These are phyloP conservation scores for Metschnikowia corniflorae DNA, from an alignment of 805 yeast genomes.

Conservation along the genomic window DNA sequence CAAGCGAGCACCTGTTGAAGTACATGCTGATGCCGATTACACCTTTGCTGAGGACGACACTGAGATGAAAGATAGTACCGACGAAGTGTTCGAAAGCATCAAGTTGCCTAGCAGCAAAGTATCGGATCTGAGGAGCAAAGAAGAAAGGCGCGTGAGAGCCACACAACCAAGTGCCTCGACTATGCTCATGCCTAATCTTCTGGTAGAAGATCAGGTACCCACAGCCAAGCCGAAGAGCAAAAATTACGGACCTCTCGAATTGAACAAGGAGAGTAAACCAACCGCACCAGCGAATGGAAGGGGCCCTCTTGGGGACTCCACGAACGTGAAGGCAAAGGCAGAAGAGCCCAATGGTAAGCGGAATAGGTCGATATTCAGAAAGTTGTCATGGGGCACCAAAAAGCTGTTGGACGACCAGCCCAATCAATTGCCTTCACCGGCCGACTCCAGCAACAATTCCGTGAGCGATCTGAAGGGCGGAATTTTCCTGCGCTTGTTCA, in stretches of 20 bases:
- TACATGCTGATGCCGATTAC: slow-evolving; percentile 21
- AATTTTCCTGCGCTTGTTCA: slow-evolving; percentile 38
- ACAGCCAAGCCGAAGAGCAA: slow-evolving; percentile 1
- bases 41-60: slow-evolving; percentile 16
- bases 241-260: slow-evolving; percentile 5
- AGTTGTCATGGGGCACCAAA: slow-evolving; percentile 48
- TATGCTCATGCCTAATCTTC: slow-evolving; percentile 33
- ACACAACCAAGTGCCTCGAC: slow-evolving; percentile 32
- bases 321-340: slow-evolving; percentile 8
- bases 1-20: slow-evolving; percentile 1
- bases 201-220: slow-evolving; percentile 2
- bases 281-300: slow-evolving; percentile 2
- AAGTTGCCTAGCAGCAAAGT: slow-evolving; percentile 45
- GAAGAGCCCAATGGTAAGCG: slow-evolving; percentile 22
- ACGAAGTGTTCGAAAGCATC: slow-evolving; percentile 41
- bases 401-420: slow-evolving; percentile 31
- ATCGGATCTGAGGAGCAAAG: not conserved
- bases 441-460: slow-evolving; percentile 28
- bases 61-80: slow-evolving; percentile 1
- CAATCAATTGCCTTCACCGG: slow-evolving; percentile 21
- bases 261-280: not conserved
- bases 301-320: slow-evolving; percentile 32
- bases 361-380: slow-evolving; percentile 44
- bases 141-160: slow-evolving; percentile 8
- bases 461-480: slow-evolving; percentile 12